Conservation (phyloP, 345 rosid genomes). For the Draba incana region DNA sequence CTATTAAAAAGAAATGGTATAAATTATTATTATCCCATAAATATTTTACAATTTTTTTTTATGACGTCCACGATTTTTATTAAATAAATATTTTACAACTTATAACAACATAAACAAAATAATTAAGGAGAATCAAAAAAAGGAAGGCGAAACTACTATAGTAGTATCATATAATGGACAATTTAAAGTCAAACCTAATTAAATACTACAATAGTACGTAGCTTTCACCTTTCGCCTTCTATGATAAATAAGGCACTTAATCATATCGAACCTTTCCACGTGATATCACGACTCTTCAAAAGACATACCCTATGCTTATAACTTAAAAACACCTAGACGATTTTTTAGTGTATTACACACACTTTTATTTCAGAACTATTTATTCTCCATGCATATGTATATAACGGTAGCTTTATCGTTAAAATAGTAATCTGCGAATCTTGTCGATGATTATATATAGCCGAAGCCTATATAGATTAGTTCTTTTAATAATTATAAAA, state of each 20-base stretch:
- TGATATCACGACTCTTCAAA: constrained; percentile 31
- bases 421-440: neutral
- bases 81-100: no score
- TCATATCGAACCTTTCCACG: constrained; percentile 44
- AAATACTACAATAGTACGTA: neutral
- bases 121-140: neutral
- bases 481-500: no score
- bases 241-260: neutral
- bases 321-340: neutral
- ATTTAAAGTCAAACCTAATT: constrained; percentile 36
- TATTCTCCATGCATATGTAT: neutral
- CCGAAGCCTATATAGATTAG: neutral
- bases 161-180: constrained; percentile 19
- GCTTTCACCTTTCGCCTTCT: constrained; percentile 8
- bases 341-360: neutral
- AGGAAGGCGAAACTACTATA: neutral
- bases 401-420: neutral
- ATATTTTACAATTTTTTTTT: no score
- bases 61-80: no score
- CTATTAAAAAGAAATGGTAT: no score
- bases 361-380: neutral
- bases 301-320: constrained; percentile 11
- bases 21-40: no score
- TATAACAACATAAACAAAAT: no score
- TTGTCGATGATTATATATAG: neutral